phyloP scores from a whole-genome alignment of 441 rosid genomes.

The Biscutella laevigata region DNA sequence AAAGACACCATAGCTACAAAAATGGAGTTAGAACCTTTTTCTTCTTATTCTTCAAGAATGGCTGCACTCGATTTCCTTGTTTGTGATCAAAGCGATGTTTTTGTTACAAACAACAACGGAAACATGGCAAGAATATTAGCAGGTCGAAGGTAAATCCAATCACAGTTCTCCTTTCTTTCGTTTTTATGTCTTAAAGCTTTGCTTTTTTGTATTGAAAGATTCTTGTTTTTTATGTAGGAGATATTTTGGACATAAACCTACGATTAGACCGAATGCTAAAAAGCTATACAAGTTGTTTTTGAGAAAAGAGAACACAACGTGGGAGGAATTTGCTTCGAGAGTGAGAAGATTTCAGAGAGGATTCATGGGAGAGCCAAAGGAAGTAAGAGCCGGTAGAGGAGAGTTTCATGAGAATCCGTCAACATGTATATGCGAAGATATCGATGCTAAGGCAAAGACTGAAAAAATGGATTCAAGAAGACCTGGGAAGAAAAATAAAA shows the following conservation, averaged over 20 bases:
- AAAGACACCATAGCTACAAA: constrained; percentile 78
- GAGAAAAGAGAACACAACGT: constrained; percentile 54
- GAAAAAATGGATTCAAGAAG: constrained; percentile 34
- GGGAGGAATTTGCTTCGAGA: constrained; percentile 81
- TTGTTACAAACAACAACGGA: constrained; percentile 95
- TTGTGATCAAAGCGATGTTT: constrained; percentile 91
- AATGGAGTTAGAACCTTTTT: constrained; percentile 64
- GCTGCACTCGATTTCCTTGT: constrained; percentile 97
- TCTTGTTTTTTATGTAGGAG: constrained; percentile 45
- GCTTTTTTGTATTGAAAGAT: not conserved
- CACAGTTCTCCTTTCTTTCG: not conserved
- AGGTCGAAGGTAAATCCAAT: constrained; percentile 64
- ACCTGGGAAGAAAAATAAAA: constrained; percentile 36
- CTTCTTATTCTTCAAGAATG: constrained; percentile 82
- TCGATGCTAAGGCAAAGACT: constrained; percentile 35
- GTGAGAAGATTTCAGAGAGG: constrained; percentile 72
- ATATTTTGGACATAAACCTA: constrained; percentile 91
- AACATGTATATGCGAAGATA: constrained; percentile 71
- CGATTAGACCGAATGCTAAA: constrained; percentile 88
- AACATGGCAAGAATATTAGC: constrained; percentile 97
- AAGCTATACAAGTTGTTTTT: constrained; percentile 66
- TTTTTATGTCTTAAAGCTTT: not conserved
- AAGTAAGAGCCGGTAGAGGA: constrained; percentile 86
- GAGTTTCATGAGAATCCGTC: constrained; percentile 97
- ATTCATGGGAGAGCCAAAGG: constrained; percentile 96